Evolutionary conservation across 2,329 filamentous ascomycete species (phyloP).

Genomic region (Aureobasidium namibiae): DNA sequence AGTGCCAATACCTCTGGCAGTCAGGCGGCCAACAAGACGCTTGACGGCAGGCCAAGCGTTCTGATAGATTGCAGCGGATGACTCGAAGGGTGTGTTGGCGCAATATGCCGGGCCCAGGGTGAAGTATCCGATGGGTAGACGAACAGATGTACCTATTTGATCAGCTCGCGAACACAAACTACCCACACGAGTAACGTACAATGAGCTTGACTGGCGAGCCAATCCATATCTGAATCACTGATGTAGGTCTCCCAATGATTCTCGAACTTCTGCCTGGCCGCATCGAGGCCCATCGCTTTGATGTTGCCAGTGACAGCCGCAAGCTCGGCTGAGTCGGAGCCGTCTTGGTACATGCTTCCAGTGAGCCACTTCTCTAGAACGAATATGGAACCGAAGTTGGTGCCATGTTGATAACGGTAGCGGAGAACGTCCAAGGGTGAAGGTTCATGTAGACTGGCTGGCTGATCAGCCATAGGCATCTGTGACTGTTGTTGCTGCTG

Average conservation of each 20-base stretch:
- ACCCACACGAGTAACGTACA: slow-evolving; percentile 26
- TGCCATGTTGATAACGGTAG: slow-evolving; percentile 53
- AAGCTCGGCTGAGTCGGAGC: slow-evolving; percentile 42
- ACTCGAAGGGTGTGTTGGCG: slow-evolving; percentile 44
- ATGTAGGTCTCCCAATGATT: slow-evolving; percentile 45
- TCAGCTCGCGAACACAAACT: background rate
- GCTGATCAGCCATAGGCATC: slow-evolving; percentile 19
- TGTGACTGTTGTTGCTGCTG: slow-evolving; percentile 17
- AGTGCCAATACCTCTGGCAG: slow-evolving; percentile 43
- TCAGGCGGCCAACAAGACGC: slow-evolving; percentile 38
- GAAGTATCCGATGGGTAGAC: slow-evolving; percentile 55
- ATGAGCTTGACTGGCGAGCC: slow-evolving; percentile 43
- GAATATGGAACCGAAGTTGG: slow-evolving; percentile 52
- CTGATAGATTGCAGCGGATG: slow-evolving; percentile 40
- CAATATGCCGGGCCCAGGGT: slow-evolving; percentile 46
- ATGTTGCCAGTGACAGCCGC: slow-evolving; percentile 44
- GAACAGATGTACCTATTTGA: slow-evolving; percentile 40
- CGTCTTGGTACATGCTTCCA: slow-evolving; percentile 40
- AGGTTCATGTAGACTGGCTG: slow-evolving; percentile 29
- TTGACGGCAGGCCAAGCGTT: slow-evolving; percentile 47
- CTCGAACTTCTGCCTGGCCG: slow-evolving; percentile 44
- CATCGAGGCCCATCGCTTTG: slow-evolving; percentile 38
- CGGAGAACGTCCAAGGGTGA: slow-evolving; percentile 37
- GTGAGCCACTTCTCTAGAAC: slow-evolving; percentile 54
- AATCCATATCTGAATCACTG: slow-evolving; percentile 44